Evolutionary conservation across 495 filamentous ascomycete species (phyloP), one percentile per base, ranked within the genome.

Genomic region (Sphaerosporella brunnea): DNA sequence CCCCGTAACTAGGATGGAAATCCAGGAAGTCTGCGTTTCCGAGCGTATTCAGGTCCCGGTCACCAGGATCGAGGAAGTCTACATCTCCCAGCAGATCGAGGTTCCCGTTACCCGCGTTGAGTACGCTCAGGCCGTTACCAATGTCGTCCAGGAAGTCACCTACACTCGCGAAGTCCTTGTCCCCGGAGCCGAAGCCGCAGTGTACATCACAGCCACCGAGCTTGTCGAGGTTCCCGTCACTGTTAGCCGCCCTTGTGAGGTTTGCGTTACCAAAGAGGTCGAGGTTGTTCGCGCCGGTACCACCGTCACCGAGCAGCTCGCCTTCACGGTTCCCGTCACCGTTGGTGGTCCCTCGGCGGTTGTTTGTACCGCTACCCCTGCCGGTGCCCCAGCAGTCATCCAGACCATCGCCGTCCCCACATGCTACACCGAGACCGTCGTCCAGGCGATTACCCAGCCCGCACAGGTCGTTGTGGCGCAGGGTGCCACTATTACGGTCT

Each of bases 11-110:
- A 56, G 55, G 26, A 55, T 52, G 7, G 30, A 18, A 2, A 40
- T 40, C 37, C 15, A 40, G 10, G 20, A 16, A 10, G 35, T 37
- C 8, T 47, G 57, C 37, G 32, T 53, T 20, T 13, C 55, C 3
- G 51, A 59, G 10, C 41, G 49, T 11, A 46, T 45, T 4, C 36
- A 58, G 23, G 45, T 59, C 9, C 36, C 52, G 46, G 46, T 58
- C 32, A 58, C 55, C 47, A 42, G 30, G 5, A 9, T 37, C 35
- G 7, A 37, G 35, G 35, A 37, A 15, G 35, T 37, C 18, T 9
- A 9, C 16, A 18, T 37, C 35, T 9, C 7, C 5, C 8, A 37
- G 23, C 20, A 8, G 23, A 23, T 43, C 23, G 40, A 43, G 23
- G 40, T 43, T 2, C 40, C 40, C 20, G 40, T 43, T 18, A 43